phyloP scores from a whole-genome alignment of 1,139 yeast species.

The Diutina pseudorugosa region DNA sequence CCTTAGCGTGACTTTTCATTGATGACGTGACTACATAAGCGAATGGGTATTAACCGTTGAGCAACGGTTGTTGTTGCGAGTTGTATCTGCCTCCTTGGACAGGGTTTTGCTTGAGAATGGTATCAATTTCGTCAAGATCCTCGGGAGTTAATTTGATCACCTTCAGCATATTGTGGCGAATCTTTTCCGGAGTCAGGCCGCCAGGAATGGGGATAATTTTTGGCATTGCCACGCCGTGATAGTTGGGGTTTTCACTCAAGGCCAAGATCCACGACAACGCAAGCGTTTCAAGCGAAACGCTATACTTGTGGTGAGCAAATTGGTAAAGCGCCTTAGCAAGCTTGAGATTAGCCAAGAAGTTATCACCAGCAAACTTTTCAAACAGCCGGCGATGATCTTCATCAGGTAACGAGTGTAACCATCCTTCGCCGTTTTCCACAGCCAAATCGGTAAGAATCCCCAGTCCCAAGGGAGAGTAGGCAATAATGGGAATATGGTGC shows the following conservation, averaged over 20 bases:
- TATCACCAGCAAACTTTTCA: slow-evolving; percentile 51
- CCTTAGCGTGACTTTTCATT: too few species aligned
- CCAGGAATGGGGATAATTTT: slow-evolving; percentile 71
- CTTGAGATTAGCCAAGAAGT: slow-evolving; percentile 36
- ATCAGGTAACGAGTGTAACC: slow-evolving; percentile 12
- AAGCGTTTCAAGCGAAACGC: slow-evolving; percentile 46
- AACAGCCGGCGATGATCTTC: slow-evolving; percentile 41
- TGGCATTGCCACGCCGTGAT: slow-evolving; percentile 28
- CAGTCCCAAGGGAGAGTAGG: slow-evolving; percentile 76
- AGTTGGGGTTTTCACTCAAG: slow-evolving; percentile 16
- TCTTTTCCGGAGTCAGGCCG: slow-evolving; percentile 46
- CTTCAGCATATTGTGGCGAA: slow-evolving; percentile 41
- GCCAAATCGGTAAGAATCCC: slow-evolving; percentile 59
- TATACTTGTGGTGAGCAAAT: slow-evolving; percentile 35
- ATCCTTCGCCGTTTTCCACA: slow-evolving; percentile 25
- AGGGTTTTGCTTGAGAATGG: slow-evolving; percentile 23
- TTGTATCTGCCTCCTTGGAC: slow-evolving; percentile 42
- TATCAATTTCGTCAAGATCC: slow-evolving; percentile 39
- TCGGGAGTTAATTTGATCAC: slow-evolving; percentile 33
- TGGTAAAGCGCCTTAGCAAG: slow-evolving; percentile 31
- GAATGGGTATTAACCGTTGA: not conserved
- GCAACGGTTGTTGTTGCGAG: not conserved
- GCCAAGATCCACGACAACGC: slow-evolving; percentile 62
- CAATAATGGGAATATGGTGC: slow-evolving; percentile 48
- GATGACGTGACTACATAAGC: not conserved